Percentiles rank a stretch among this genome's conserved stretches.
phyloP scores from a whole-genome alignment of 2,329 filamentous ascomycete genomes.

The Ampelomyces quisqualis region DNA sequence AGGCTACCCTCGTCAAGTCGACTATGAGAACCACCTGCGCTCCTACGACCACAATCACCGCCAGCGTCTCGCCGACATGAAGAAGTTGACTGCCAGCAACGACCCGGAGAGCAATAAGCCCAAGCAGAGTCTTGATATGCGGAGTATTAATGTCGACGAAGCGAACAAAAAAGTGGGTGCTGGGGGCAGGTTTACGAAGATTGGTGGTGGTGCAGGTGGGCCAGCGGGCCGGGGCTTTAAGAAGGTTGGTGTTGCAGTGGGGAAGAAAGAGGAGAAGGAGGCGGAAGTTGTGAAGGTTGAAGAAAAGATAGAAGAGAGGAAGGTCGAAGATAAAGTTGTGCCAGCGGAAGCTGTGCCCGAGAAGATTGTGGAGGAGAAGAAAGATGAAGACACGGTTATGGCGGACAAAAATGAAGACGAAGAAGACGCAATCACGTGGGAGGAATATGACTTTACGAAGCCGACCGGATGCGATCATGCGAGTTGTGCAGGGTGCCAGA shows the following conservation, averaged over 20 bases:
- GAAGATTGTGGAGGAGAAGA: constrained; percentile 12
- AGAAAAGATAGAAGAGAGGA: constrained; percentile 15
- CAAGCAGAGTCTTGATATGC: constrained; percentile 26
- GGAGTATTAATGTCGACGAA: constrained; percentile 25
- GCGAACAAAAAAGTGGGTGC: constrained; percentile 18
- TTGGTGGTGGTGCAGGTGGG: constrained; percentile 15
- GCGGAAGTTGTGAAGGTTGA: constrained; percentile 35
- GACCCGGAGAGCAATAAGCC: constrained; percentile 24
- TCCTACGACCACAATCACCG: constrained; percentile 91
- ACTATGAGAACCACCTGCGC: constrained; percentile 91
- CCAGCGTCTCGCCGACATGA: constrained; percentile 78
- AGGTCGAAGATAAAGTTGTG: constrained; percentile 28
- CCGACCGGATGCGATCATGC: constrained; percentile 52
- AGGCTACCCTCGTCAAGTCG: constrained; percentile 91
- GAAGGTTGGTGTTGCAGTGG: constrained; percentile 62
- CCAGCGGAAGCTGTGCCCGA: constrained; percentile 1
- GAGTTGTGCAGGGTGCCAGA: constrained; percentile 27
- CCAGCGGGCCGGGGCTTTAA: constrained; percentile 54
- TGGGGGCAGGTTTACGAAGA: constrained; percentile 31
- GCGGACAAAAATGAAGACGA: constrained; percentile 25
- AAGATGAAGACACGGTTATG: constrained; percentile 35
- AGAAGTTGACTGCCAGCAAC: constrained; percentile 53
- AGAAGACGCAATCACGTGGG: constrained; percentile 37
- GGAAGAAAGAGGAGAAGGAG: constrained; percentile 11
- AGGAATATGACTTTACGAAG: constrained; percentile 55